A percentile compares a stretch with the other conserved stretches of the same genome.
These are phyloP conservation scores for Lentinus tigrinus DNA, from an alignment of 768 basidiomycete species.

Conservation along the genomic window DNA sequence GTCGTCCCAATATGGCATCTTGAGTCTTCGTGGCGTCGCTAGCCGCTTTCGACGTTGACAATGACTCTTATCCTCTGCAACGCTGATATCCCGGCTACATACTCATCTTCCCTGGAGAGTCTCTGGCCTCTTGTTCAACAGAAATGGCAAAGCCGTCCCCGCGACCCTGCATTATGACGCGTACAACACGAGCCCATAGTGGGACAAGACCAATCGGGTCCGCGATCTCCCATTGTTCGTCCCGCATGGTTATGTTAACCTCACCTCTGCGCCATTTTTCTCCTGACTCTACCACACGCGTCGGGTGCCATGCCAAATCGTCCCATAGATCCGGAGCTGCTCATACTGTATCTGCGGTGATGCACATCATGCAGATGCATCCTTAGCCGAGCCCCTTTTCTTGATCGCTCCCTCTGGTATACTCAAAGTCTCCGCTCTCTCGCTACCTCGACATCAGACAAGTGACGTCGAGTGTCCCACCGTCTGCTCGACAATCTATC, in stretches of 20 bases:
- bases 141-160: conserved; percentile 7
- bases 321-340: too few relatives aligned
- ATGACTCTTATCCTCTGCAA: background rate
- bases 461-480: conserved; percentile 12
- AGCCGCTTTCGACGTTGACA: too few relatives aligned
- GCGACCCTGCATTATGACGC: background rate
- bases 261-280: background rate
- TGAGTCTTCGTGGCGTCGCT: background rate
- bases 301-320: too few relatives aligned
- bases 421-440: conserved; percentile 1
- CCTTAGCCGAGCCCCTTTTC: background rate
- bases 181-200: conserved; percentile 11
- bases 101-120: background rate
- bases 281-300: background rate
- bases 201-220: conserved; percentile 1
- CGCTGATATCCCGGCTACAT: background rate
- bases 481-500: background rate
- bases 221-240: conserved; percentile 13
- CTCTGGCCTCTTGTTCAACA: conserved; percentile 3
- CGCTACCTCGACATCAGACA: background rate
- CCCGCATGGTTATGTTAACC: background rate
- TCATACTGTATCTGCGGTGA: background rate
- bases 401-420: background rate
- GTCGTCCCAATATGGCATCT: background rate
- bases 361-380: background rate